Conservation (phyloP, 2,329 filamentous ascomycete species). For the Tetracladium maxilliforme region DNA sequence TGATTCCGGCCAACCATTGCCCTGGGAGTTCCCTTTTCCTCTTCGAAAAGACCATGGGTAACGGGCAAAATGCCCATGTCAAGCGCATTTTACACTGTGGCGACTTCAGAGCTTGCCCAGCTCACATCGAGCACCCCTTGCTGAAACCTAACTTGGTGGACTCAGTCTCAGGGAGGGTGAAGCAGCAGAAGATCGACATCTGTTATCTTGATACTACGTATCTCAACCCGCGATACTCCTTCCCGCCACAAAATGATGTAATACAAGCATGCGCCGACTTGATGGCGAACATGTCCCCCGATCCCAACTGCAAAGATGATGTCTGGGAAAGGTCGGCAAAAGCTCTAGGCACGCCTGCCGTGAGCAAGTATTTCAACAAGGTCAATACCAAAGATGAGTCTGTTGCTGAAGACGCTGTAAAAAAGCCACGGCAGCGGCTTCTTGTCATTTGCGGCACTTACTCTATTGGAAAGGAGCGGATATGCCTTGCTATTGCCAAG, state of each 20-base stretch:
- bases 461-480: slow-evolving; percentile 93
- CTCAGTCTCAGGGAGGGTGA: slow-evolving; percentile 50
- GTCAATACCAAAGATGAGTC: slow-evolving; percentile 11
- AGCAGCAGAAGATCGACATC: slow-evolving; percentile 79
- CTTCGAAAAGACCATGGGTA: slow-evolving; percentile 65
- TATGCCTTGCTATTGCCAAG: slow-evolving; percentile 82
- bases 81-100: slow-evolving; percentile 89
- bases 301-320: slow-evolving; percentile 39
- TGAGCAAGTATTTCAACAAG: slow-evolving; percentile 44
- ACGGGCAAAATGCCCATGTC: slow-evolving; percentile 39
- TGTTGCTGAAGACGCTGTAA: slow-evolving; percentile 10
- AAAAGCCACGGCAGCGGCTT: slow-evolving; percentile 45
- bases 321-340: slow-evolving; percentile 40
- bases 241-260: slow-evolving; percentile 78
- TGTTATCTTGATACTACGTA: slow-evolving; percentile 98
- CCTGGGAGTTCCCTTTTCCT: slow-evolving; percentile 88
- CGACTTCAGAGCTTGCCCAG: slow-evolving; percentile 82
- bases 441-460: slow-evolving; percentile 93
- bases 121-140: slow-evolving; percentile 69
- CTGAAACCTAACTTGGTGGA: slow-evolving; percentile 64
- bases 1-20: slow-evolving; percentile 95
- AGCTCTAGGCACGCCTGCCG: slow-evolving; percentile 37
- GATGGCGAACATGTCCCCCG: slow-evolving; percentile 62
- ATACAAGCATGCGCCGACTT: slow-evolving; percentile 78
- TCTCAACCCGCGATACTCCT: slow-evolving; percentile 87